Percentiles rank a stretch among this genome's conserved stretches.
Evolutionary conservation across 2,329 filamentous ascomycete genomes (phyloP).

Genomic region (Ophiostoma pallidulum): DNA sequence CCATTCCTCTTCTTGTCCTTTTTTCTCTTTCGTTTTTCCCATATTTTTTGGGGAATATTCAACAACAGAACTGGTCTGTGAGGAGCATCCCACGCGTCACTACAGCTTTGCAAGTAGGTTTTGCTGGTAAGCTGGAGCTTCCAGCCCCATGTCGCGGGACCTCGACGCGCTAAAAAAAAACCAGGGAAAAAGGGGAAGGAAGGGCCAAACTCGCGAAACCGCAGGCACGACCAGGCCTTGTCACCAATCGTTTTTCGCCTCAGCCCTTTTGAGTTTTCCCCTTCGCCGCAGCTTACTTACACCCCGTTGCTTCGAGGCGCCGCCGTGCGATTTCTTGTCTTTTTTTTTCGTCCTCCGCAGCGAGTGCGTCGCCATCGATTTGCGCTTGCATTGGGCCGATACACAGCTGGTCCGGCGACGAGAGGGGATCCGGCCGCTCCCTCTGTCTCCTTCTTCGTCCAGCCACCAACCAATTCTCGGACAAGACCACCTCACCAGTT

Average conservation of each 20-base stretch:
- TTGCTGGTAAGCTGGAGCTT: not conserved
- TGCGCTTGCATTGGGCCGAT: too few species aligned
- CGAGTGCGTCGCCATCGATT: too few species aligned
- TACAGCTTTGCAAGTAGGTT: too few species aligned
- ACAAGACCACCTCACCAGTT: not conserved
- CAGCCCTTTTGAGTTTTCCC: too few species aligned
- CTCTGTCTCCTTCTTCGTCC: not conserved
- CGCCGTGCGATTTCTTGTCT: too few species aligned
- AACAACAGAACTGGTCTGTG: too few species aligned
- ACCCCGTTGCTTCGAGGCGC: too few species aligned
- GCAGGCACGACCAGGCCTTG: not conserved
- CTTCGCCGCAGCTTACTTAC: too few species aligned
- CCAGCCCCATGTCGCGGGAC: constrained; percentile 9
- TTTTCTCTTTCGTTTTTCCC: not conserved
- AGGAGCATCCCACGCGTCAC: too few species aligned
- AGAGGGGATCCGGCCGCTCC: not conserved
- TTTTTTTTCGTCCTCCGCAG: too few species aligned
- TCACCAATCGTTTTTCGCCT: not conserved
- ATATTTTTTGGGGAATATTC: not conserved
- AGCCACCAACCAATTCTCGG: too few species aligned
- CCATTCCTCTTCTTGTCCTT: not conserved
- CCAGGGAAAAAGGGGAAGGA: not conserved
- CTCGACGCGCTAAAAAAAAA: constrained; percentile 13
- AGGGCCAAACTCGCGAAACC: not conserved
- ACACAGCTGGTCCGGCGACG: too few species aligned